Conservation (phyloP, 2,329 filamentous ascomycete species). For the Decorospora gaudefroyi region DNA sequence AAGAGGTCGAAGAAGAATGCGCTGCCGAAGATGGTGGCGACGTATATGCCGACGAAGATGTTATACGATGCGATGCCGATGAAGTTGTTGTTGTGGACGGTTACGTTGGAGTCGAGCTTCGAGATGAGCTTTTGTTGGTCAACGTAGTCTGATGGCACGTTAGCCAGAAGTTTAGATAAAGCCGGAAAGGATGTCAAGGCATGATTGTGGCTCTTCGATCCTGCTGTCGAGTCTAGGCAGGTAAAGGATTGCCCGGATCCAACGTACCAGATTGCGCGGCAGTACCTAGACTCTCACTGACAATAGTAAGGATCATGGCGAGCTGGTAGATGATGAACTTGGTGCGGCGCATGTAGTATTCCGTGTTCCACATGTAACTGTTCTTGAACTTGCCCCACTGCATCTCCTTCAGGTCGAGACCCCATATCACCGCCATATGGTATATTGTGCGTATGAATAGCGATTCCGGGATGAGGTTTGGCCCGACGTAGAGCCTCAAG, state of each 20-base stretch:
- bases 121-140: slow-evolving; percentile 58
- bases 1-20: slow-evolving; percentile 67
- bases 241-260: too few species aligned
- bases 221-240: neutral
- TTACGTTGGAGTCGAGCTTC: slow-evolving; percentile 46
- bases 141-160: slow-evolving; percentile 54
- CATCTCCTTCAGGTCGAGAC: slow-evolving; percentile 61
- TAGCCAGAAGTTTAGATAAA: neutral
- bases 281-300: slow-evolving; percentile 62
- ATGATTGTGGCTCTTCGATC: neutral
- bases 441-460: neutral
- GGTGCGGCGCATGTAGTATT: slow-evolving; percentile 60
- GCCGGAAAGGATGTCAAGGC: too few species aligned
- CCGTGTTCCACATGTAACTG: slow-evolving; percentile 62
- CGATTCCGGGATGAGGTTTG: neutral
- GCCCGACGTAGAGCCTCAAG: neutral
- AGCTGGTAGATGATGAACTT: slow-evolving; percentile 65
- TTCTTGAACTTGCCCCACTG: slow-evolving; percentile 63
- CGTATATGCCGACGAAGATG: slow-evolving; percentile 62
- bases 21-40: slow-evolving; percentile 62
- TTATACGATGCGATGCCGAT: slow-evolving; percentile 62
- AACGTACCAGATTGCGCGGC: slow-evolving; percentile 58
- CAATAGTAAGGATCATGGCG: slow-evolving; percentile 62
- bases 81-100: slow-evolving; percentile 60
- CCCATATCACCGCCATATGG: slow-evolving; percentile 58